Evolutionary conservation across 2,329 filamentous ascomycete species (phyloP).

Genomic region (Cordyceps pruinosa): DNA sequence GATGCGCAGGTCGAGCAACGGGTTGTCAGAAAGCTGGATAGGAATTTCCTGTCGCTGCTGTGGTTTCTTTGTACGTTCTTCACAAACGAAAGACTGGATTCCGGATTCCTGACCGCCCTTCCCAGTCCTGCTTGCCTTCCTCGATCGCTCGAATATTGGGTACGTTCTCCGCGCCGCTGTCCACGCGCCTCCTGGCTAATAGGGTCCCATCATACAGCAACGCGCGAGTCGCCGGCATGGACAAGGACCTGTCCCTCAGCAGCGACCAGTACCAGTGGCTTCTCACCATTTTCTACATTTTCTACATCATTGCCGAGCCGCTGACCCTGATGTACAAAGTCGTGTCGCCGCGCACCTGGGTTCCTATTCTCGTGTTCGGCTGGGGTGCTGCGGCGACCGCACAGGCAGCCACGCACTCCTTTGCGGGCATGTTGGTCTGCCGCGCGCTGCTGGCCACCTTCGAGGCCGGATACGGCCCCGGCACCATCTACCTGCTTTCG

Average conservation of each 20-base stretch:
- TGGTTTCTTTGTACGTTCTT: slow-evolving; percentile 3
- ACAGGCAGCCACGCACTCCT: slow-evolving; percentile 17
- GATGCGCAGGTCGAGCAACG: neutral
- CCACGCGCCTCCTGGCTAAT: neutral
- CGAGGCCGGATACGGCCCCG: slow-evolving; percentile 23
- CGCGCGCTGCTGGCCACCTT: slow-evolving; percentile 23
- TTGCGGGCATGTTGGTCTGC: slow-evolving; percentile 18
- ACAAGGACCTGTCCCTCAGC: slow-evolving; percentile 15
- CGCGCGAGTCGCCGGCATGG: slow-evolving; percentile 20
- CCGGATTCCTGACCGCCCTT: neutral
- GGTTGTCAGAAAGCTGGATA: slow-evolving; percentile 7
- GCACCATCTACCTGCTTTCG: slow-evolving; percentile 25
- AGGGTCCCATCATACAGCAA: slow-evolving; percentile 12
- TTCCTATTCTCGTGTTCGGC: slow-evolving; percentile 17
- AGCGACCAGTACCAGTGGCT: slow-evolving; percentile 20
- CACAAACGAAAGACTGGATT: neutral
- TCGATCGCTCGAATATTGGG: slow-evolving; percentile 12
- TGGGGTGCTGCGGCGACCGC: slow-evolving; percentile 19
- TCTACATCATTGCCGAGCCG: slow-evolving; percentile 21
- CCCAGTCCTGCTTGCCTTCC: slow-evolving; percentile 7
- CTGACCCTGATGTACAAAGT: slow-evolving; percentile 20
- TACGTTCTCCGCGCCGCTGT: neutral
- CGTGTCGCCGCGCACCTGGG: slow-evolving; percentile 18
- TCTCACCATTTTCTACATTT: slow-evolving; percentile 22
- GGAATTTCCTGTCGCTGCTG: slow-evolving; percentile 3